Evolutionary conservation across 192 early-diverging fungal species (phyloP).

Genomic region (Anaeromyces robustus): DNA sequence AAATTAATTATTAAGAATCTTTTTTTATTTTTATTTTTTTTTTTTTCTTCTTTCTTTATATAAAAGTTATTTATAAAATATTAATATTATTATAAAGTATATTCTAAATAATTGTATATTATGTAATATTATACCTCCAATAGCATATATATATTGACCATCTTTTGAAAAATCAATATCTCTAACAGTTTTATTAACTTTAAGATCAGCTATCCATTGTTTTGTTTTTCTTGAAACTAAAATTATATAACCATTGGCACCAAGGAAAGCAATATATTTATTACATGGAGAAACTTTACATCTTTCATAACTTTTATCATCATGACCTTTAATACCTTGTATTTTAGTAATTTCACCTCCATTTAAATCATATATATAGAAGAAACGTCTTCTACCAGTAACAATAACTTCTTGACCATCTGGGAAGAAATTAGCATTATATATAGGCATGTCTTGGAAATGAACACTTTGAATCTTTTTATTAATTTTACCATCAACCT

Average conservation of each 20-base stretch:
- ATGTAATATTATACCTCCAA: constrained; percentile 24
- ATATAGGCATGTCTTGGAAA: constrained; percentile 77
- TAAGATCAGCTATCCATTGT: constrained; percentile 74
- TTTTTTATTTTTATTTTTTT: too few relatives aligned
- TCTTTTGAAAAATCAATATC: constrained; percentile 66
- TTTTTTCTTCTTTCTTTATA: too few relatives aligned
- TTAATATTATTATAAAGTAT: neutral
- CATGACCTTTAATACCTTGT: constrained; percentile 48
- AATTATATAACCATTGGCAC: constrained; percentile 66
- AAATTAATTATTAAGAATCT: neutral
- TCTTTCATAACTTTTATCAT: constrained; percentile 29
- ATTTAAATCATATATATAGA: constrained; percentile 75
- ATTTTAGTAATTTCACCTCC: constrained; percentile 50
- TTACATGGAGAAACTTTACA: constrained; percentile 54
- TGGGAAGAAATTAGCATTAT: constrained; percentile 55
- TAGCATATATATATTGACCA: constrained; percentile 56
- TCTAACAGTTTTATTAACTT: constrained; percentile 71
- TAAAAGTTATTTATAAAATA: too few relatives aligned
- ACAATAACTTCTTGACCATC: constrained; percentile 58
- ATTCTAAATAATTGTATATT: neutral
- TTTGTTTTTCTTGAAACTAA: constrained; percentile 62
- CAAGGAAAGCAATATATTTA: constrained; percentile 59
- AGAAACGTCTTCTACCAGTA: constrained; percentile 61
- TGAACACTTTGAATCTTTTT: constrained; percentile 78
- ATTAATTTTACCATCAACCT: constrained; percentile 85